A percentile compares a stretch with the other conserved stretches of the same genome.
phyloP scores from a whole-genome alignment of 148 eudicot genomes.

The Rhododendron vialii region DNA sequence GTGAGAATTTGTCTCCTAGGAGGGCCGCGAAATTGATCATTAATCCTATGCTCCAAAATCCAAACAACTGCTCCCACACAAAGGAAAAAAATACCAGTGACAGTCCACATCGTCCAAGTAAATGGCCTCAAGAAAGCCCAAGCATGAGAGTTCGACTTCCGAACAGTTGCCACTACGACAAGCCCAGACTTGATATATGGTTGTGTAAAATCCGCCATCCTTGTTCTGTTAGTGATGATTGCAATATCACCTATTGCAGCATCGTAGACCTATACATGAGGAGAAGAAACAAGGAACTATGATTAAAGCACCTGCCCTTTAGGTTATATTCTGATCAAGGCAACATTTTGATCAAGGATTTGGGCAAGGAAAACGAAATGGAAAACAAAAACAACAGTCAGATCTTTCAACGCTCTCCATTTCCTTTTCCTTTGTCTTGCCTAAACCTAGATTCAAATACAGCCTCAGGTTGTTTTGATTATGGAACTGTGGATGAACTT shows the following conservation, averaged over 20 bases:
- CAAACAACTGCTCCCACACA: constrained; percentile 50
- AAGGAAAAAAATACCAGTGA: constrained; percentile 38
- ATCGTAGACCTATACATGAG: constrained; percentile 45
- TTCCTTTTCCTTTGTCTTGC: background rate
- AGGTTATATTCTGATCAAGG: background rate
- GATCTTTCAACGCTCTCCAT: background rate
- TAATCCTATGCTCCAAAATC: constrained; percentile 61
- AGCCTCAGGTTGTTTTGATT: background rate
- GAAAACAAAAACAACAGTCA: background rate
- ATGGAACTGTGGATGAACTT: background rate
- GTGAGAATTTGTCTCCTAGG: constrained; percentile 39
- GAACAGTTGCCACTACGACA: constrained; percentile 47
- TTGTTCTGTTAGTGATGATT: constrained; percentile 48
- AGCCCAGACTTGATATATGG: constrained; percentile 56
- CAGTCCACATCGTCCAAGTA: constrained; percentile 47
- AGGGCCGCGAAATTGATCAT: constrained; percentile 77
- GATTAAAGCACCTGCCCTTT: background rate
- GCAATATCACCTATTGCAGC: constrained; percentile 74
- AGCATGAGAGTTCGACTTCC: constrained; percentile 29
- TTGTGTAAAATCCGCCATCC: constrained; percentile 58
- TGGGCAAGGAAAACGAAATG: background rate
- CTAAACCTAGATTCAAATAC: background rate
- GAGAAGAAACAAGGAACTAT: constrained; percentile 3
- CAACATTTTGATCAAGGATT: background rate
- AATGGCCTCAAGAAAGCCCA: constrained; percentile 72